phyloP scores from a whole-genome alignment of 2,329 filamentous ascomycete genomes.

The Lojkania enalia region DNA sequence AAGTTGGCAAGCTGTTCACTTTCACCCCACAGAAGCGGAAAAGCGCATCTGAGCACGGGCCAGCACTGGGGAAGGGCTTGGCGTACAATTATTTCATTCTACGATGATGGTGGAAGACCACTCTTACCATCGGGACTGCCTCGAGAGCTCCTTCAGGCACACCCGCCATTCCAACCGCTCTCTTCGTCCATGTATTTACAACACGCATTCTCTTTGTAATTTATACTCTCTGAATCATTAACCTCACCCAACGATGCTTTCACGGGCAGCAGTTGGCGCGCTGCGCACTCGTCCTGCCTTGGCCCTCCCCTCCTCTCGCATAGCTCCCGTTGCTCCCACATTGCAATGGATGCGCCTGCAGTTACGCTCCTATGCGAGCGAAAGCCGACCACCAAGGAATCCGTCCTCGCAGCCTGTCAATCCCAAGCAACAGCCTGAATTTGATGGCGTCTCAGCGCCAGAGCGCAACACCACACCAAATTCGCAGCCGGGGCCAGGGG shows the following conservation, averaged over 20 bases:
- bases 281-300: slow-evolving; percentile 32
- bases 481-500: slow-evolving; percentile 27
- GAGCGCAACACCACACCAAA: slow-evolving; percentile 31
- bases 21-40: neutral
- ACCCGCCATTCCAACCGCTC: slow-evolving; percentile 7
- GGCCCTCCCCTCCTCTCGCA: neutral
- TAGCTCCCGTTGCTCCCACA: slow-evolving; percentile 13
- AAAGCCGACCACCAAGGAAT: slow-evolving; percentile 22
- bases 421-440: slow-evolving; percentile 42
- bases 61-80: neutral
- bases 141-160: slow-evolving; percentile 3
- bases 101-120: too few relatives aligned
- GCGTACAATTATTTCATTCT: slow-evolving; percentile 1
- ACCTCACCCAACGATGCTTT: slow-evolving; percentile 33
- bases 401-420: slow-evolving; percentile 27
- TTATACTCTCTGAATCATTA: slow-evolving; percentile 14
- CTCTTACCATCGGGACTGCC: neutral
- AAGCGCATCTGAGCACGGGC: neutral
- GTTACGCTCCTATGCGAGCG: slow-evolving; percentile 22
- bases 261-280: slow-evolving; percentile 40
- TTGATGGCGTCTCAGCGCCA: slow-evolving; percentile 31
- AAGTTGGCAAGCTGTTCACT: neutral
- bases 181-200: slow-evolving; percentile 18
- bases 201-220: slow-evolving; percentile 19
- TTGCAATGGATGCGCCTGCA: slow-evolving; percentile 25